A percentile compares a stretch with the other conserved stretches of the same genome.
Conservation (phyloP, 164 flowering plant species). For the Piper betle region DNA sequence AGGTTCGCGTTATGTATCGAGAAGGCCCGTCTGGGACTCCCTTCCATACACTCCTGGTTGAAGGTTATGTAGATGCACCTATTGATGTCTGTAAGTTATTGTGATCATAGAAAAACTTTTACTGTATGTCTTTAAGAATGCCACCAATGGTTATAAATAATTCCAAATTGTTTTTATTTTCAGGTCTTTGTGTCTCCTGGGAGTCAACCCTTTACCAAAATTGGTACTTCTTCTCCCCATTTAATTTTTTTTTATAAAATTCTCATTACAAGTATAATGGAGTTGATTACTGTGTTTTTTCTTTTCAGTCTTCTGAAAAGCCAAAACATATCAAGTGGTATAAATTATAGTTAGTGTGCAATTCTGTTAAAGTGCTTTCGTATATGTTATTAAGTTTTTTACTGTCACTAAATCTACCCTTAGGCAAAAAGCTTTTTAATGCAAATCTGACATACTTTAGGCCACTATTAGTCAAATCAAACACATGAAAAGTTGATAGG, state of each 20-base stretch:
- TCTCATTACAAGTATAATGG: neutral
- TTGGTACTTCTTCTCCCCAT: slow-evolving; percentile 36
- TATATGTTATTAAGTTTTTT: too few relatives aligned
- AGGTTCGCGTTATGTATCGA: slow-evolving; percentile 82
- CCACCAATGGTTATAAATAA: neutral
- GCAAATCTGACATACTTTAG: too few relatives aligned
- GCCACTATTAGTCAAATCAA: too few relatives aligned
- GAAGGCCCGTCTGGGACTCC: slow-evolving; percentile 83
- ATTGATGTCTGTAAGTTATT: slow-evolving; percentile 70
- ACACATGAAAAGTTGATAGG: too few relatives aligned
- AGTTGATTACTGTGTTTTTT: too few relatives aligned
- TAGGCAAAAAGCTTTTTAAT: too few relatives aligned
- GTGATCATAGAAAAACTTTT: neutral
- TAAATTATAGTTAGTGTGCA: too few relatives aligned
- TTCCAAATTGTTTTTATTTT: slow-evolving; percentile 12
- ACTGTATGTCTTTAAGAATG: neutral
- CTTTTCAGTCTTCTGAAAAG: neutral
- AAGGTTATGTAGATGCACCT: slow-evolving; percentile 84
- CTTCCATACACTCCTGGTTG: slow-evolving; percentile 69
- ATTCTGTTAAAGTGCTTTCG: too few relatives aligned
- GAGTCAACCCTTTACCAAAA: slow-evolving; percentile 58
- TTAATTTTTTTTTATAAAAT: neutral
- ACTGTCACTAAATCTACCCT: too few relatives aligned
- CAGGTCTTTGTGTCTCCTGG: slow-evolving; percentile 87
- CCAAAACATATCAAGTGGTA: neutral